Percentiles rank a stretch among this genome's conserved stretches.
These are phyloP conservation scores for Solanum chaucha DNA, from an alignment of 257 asterid genomes.

Conservation along the genomic window DNA sequence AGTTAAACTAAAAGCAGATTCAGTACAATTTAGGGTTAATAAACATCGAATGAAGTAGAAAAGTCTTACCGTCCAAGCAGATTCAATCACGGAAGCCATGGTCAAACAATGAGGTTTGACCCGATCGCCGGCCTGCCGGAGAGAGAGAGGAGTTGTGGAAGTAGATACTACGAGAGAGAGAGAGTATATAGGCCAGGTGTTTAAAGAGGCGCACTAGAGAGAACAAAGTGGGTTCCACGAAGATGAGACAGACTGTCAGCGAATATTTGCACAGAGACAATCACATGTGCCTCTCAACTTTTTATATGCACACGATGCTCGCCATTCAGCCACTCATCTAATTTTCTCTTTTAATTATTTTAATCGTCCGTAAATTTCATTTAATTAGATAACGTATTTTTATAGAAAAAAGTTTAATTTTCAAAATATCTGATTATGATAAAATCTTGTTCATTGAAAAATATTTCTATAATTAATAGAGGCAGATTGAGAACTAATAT, in stretches of 20 bases:
- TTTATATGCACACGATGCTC: neutral
- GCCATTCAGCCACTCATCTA: neutral
- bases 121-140: neutral
- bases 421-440: neutral
- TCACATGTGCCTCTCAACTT: neutral
- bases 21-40: neutral
- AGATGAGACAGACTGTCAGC: slow-evolving; percentile 32
- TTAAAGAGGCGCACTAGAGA: neutral
- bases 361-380: too few relatives aligned
- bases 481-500: neutral
- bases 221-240: slow-evolving; percentile 2
- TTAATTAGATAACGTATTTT: too few relatives aligned
- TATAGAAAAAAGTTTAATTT: neutral
- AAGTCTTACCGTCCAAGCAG: slow-evolving; percentile 39
- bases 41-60: neutral
- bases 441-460: neutral
- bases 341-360: neutral
- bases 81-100: slow-evolving; percentile 31
- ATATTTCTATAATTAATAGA: neutral
- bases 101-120: neutral
- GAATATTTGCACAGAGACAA: slow-evolving; percentile 18
- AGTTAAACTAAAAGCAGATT: neutral
- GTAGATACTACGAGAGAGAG: neutral
- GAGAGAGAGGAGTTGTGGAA: neutral
- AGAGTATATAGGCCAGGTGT: neutral